phyloP scores from a whole-genome alignment of 139 green algal genomes.

The Chlorokybus atmophyticus region DNA sequence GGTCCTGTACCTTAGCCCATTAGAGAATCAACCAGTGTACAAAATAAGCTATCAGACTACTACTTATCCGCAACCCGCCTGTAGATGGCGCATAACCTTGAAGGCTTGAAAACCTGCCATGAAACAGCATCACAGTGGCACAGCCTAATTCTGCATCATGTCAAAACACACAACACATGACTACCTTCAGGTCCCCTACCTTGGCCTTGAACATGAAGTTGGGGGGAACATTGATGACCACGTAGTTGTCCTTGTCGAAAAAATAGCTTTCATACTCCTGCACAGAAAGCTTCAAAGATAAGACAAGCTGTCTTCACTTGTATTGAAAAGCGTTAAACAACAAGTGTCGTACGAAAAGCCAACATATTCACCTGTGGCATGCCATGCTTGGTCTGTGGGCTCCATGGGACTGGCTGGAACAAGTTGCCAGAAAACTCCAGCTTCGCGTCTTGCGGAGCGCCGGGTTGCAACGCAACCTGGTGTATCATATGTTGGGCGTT shows the following conservation, averaged over 20 bases:
- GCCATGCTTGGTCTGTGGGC: slow-evolving; percentile 3
- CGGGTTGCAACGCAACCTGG: slow-evolving; percentile 14
- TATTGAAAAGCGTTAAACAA: neutral
- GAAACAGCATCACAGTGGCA: too few relatives aligned
- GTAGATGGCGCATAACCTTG: too few relatives aligned
- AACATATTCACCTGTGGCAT: slow-evolving; percentile 15
- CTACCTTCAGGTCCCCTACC: too few relatives aligned
- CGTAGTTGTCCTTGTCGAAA: slow-evolving; percentile 24
- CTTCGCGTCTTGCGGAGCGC: slow-evolving; percentile 1
- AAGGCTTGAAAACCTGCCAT: too few relatives aligned
- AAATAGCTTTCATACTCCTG: slow-evolving; percentile 29
- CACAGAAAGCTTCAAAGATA: slow-evolving; percentile 1
- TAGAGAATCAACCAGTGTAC: too few relatives aligned
- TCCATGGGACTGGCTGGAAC: slow-evolving; percentile 18
- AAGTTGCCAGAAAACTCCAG: slow-evolving; percentile 13
- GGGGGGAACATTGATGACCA: slow-evolving; percentile 24
- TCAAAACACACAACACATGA: too few relatives aligned
- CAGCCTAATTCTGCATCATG: too few relatives aligned
- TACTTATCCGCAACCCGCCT: too few relatives aligned
- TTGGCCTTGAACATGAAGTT: slow-evolving; percentile 32
- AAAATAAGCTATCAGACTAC: too few relatives aligned
- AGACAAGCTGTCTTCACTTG: neutral
- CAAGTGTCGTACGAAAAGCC: neutral
- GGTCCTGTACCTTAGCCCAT: too few relatives aligned
- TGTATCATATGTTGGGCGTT: too few relatives aligned